Conservation (phyloP, 768 basidiomycete species). For the Candolleomyces aberdarensis region DNA sequence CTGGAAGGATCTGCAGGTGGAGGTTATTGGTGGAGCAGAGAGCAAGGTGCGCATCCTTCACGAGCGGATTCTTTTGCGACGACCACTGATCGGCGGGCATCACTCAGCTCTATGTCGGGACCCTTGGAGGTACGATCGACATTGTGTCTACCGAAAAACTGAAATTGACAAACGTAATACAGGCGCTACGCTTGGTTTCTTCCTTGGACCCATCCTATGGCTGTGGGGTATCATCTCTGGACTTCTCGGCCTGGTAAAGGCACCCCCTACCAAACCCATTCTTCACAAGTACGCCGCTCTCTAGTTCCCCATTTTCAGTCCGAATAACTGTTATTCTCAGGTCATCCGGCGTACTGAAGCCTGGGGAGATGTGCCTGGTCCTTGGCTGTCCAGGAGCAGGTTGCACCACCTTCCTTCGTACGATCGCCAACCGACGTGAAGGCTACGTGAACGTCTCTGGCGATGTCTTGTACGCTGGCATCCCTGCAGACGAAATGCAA, state of each 20-base stretch:
- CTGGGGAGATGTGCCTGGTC: constrained; percentile 86
- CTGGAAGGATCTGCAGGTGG: constrained; percentile 68
- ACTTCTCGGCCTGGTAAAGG: constrained; percentile 36
- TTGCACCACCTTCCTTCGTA: constrained; percentile 83
- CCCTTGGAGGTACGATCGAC: constrained; percentile 50
- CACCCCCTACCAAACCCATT: constrained; percentile 46
- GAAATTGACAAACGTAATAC: background rate
- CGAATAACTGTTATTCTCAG: constrained; percentile 22
- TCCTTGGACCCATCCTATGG: constrained; percentile 49
- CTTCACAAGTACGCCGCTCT: constrained; percentile 46
- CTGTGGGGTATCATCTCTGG: constrained; percentile 40
- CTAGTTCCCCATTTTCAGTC: too few relatives aligned
- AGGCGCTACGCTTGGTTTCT: constrained; percentile 55
- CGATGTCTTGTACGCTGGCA: constrained; percentile 80
- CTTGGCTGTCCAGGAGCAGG: constrained; percentile 82
- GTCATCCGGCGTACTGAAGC: constrained; percentile 65
- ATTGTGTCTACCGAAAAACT: background rate
- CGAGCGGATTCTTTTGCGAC: background rate
- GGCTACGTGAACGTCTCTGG: constrained; percentile 65
- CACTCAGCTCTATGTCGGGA: constrained; percentile 51
- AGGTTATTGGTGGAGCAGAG: constrained; percentile 52
- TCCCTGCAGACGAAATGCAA: constrained; percentile 70
- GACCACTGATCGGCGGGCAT: background rate
- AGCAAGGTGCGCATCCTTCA: constrained; percentile 41
- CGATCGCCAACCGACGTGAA: constrained; percentile 71